Conservation (phyloP, 306 rosid species). For the Quercus bicolor region DNA sequence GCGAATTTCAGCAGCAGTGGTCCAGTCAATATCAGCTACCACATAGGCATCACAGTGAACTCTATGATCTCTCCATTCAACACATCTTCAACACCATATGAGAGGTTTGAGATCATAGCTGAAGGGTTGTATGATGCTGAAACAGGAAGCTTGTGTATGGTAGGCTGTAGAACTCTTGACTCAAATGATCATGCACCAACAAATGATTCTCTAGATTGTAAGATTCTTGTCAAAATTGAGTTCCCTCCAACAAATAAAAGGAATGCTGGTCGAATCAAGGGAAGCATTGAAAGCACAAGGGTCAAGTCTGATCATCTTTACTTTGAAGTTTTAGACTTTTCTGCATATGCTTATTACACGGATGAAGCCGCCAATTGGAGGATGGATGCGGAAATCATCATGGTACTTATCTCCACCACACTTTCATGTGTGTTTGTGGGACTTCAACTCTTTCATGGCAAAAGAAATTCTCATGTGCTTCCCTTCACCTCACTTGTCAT, state of each 20-base stretch:
- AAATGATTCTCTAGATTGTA: constrained; percentile 61
- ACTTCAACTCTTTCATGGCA: constrained; percentile 53
- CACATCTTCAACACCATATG: neutral
- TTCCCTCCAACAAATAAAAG: constrained; percentile 31
- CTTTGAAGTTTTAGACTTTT: constrained; percentile 34
- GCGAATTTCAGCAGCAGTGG: neutral
- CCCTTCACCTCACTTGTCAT: constrained; percentile 40
- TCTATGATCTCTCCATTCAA: neutral
- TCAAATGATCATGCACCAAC: constrained; percentile 4
- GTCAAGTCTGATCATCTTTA: constrained; percentile 40
- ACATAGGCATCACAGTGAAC: neutral
- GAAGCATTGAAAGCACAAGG: constrained; percentile 52
- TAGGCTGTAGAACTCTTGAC: constrained; percentile 41
- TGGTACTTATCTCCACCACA: constrained; percentile 49
- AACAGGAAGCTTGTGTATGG: too few species aligned
- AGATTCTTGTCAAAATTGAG: constrained; percentile 48
- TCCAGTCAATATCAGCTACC: constrained; percentile 23
- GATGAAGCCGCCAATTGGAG: constrained; percentile 29
- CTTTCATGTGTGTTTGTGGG: constrained; percentile 47
- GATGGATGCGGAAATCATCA: constrained; percentile 46
- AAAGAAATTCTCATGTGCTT: constrained; percentile 36
- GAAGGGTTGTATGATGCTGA: constrained; percentile 58
- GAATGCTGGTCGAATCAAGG: constrained; percentile 15
- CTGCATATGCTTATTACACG: constrained; percentile 16
- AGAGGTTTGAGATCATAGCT: constrained; percentile 29